Evolutionary conservation across 2,329 filamentous ascomycete species (phyloP).

Genomic region (Fusarium annulatum): DNA sequence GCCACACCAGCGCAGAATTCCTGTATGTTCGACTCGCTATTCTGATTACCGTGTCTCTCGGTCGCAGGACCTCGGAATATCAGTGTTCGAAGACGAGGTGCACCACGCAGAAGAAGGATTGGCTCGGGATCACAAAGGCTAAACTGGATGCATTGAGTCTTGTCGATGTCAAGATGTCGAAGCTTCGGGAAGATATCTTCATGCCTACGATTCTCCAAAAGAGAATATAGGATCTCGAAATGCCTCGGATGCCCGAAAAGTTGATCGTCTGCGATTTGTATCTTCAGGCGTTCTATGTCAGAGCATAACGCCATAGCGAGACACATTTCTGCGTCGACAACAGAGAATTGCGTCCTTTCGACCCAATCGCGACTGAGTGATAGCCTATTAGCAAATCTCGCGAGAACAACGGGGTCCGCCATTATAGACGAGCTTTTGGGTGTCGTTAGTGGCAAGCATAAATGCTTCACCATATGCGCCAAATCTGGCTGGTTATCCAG

Average conservation of each 20-base stretch:
- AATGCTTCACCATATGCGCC: not conserved
- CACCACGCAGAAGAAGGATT: not conserved
- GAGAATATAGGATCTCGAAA: fast-evolving
- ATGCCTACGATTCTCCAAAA: fast-evolving
- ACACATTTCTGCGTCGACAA: not conserved
- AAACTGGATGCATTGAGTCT: fast-evolving
- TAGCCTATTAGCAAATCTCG: not conserved
- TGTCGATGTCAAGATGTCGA: not conserved
- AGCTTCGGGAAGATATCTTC: fast-evolving
- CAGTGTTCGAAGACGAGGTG: not conserved
- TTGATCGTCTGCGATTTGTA: not conserved
- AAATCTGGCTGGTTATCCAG: fast-evolving
- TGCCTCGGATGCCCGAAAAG: fast-evolving
- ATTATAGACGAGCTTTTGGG: fast-evolving
- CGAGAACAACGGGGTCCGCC: too few species aligned
- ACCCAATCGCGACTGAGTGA: fast-evolving
- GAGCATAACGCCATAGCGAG: not conserved
- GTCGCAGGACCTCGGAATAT: not conserved
- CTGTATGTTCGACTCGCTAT: fast-evolving
- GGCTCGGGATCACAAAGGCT: not conserved
- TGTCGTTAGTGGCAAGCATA: not conserved
- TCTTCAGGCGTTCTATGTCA: not conserved
- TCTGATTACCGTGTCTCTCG: fast-evolving
- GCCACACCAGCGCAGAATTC: not conserved
- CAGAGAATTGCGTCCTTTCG: fast-evolving